Conservation (phyloP, 2,329 filamentous ascomycete species). For the Cercospora sojina region DNA sequence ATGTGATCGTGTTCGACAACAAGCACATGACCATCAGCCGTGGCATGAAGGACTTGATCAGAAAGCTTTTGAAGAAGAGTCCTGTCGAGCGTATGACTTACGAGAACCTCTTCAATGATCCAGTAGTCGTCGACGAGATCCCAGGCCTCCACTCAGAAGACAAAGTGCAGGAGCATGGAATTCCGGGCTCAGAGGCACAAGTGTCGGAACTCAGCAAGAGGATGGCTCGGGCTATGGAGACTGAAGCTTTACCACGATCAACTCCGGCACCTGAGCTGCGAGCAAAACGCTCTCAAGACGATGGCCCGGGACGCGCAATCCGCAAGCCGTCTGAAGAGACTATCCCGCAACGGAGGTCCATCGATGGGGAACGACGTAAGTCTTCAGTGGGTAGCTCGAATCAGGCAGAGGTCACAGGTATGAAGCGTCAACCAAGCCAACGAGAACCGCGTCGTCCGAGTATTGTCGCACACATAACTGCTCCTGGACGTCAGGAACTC, state of each 20-base stretch:
- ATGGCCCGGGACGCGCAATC: constrained; percentile 19
- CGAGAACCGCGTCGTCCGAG: constrained; percentile 46
- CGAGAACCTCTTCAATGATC: constrained; percentile 76
- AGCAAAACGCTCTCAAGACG: constrained; percentile 26
- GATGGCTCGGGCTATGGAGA: constrained; percentile 35
- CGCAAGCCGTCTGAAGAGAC: constrained; percentile 34
- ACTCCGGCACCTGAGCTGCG: constrained; percentile 22
- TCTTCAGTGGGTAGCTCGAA: constrained; percentile 27
- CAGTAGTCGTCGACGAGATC: constrained; percentile 35
- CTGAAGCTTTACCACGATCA: constrained; percentile 22
- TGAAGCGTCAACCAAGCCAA: constrained; percentile 39
- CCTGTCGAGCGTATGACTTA: constrained; percentile 84
- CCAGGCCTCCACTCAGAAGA: constrained; percentile 37
- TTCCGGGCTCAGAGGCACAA: constrained; percentile 25
- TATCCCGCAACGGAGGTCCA: constrained; percentile 20
- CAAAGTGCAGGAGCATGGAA: constrained; percentile 28
- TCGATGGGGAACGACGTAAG: constrained; percentile 30
- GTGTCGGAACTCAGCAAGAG: constrained; percentile 36
- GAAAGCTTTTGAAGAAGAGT: constrained; percentile 77
- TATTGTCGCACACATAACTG: constrained; percentile 47
- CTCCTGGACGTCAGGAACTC: constrained; percentile 44
- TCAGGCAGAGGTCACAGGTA: constrained; percentile 20
- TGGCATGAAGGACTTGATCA: constrained; percentile 78
- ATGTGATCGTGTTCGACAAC: constrained; percentile 71
- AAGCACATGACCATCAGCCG: constrained; percentile 57